phyloP scores from a whole-genome alignment of 306 rosid genomes.

The Citrullus amarus region DNA sequence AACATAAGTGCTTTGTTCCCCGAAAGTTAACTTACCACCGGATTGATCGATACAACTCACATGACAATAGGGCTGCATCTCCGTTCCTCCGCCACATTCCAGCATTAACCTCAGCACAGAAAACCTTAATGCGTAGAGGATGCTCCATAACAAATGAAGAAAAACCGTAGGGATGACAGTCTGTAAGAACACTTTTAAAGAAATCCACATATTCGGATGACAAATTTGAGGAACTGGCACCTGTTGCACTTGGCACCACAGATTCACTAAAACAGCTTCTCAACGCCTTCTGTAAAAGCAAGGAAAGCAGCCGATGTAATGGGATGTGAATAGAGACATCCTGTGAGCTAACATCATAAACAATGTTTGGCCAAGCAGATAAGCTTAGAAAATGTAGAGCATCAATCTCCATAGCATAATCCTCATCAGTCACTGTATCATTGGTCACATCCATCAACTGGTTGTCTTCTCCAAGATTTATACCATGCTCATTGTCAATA shows the following conservation, averaged over 20 bases:
- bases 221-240: slow-evolving; percentile 25
- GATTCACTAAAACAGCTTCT: slow-evolving; percentile 56
- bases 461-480: slow-evolving; percentile 25
- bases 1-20: background rate
- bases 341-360: slow-evolving; percentile 74
- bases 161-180: slow-evolving; percentile 87
- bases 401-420: slow-evolving; percentile 40
- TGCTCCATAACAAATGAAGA: slow-evolving; percentile 92
- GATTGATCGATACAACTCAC: slow-evolving; percentile 73
- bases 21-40: slow-evolving; percentile 55
- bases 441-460: slow-evolving; percentile 20
- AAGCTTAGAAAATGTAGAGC: slow-evolving; percentile 43
- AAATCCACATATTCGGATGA: slow-evolving; percentile 37
- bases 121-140: slow-evolving; percentile 82
- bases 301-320: slow-evolving; percentile 74
- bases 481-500: slow-evolving; percentile 21
- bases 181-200: slow-evolving; percentile 58
- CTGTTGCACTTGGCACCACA: slow-evolving; percentile 24
- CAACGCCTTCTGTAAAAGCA: slow-evolving; percentile 69
- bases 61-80: slow-evolving; percentile 64
- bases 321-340: slow-evolving; percentile 82
- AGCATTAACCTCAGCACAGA: slow-evolving; percentile 91
- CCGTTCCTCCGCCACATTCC: slow-evolving; percentile 98
- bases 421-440: slow-evolving; percentile 49
- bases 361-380: slow-evolving; percentile 81